Base-by-base conservation (phyloP, 192 early-diverging fungal genomes). In the Coemansia sp. region DNA sequence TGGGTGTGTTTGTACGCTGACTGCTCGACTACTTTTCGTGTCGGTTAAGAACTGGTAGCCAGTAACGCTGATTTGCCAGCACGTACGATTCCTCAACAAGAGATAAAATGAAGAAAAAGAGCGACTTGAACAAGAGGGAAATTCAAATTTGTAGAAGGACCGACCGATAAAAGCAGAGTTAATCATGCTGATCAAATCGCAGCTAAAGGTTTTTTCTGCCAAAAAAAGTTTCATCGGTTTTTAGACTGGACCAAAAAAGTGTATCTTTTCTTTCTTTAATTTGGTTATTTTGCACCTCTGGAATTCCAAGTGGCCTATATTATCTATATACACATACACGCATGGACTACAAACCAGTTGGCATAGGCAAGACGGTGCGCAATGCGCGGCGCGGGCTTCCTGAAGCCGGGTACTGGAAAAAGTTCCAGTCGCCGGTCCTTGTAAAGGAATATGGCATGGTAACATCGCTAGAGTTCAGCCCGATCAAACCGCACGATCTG, bases 401-500 rank as follows among this genome's bases (percentile, higher is more conserved):
- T 15, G 91, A 91, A 69, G 71, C 83, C 23, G 85, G 76, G 73
- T 89, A 88, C 70, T 93, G 91, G 91, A 87, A 84, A 66, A 82
- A 82, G 76, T 91, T 93, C 72, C 89, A 94, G 91, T 87, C 88
- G n/a, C 93, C 92, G 8, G 86, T 93, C 56, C 71, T 93, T 2
- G 82, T 96, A 72, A 93, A 94, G 76, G 94, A 96, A 76, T 90
- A 87, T 68, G 93, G 89, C 7, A 85, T 91, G 14, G 86, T 96
- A 40, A 87, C 89, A 22, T 88, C 88, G 34, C 84, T 95, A 8
- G 85, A 90, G 69, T 98, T 95, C 72, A 89, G 87, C 53, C 89
- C 87, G 20, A 64, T 85, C 19, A 80, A 83, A 48, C 95, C 97
- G 12, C 81, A 93, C 69, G 92, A 95, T 69, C 92, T 98, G 69